Conservation (phyloP, 805 yeast genomes). For the Wickerhamiella brachini region DNA sequence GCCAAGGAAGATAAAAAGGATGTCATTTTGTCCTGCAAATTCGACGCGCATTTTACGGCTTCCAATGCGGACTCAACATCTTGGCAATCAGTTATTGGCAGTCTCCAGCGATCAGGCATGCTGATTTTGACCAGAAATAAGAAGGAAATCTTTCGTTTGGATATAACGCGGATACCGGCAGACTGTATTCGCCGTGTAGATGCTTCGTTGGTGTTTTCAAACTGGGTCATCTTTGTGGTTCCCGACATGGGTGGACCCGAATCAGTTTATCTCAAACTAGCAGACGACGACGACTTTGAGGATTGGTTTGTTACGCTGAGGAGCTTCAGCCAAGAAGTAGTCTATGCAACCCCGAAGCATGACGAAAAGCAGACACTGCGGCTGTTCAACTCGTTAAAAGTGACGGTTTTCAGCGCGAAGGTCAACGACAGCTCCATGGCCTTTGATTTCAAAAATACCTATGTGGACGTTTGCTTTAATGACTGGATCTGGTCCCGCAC, state of each 20-base stretch:
- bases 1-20: slow-evolving; percentile 2
- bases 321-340: slow-evolving; percentile 16
- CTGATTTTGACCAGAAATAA: slow-evolving; percentile 7
- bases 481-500: slow-evolving; percentile 68
- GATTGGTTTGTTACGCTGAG: slow-evolving; percentile 23
- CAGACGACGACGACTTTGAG: slow-evolving; percentile 18
- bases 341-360: slow-evolving; percentile 14
- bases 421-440: background rate
- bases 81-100: slow-evolving; percentile 14
- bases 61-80: slow-evolving; percentile 4
- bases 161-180: slow-evolving; percentile 6
- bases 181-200: slow-evolving; percentile 11
- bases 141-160: slow-evolving; percentile 6
- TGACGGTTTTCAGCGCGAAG: slow-evolving; percentile 2
- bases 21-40: slow-evolving; percentile 12
- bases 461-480: slow-evolving; percentile 64
- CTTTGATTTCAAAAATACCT: slow-evolving; percentile 24
- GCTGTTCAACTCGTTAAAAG: slow-evolving; percentile 3
- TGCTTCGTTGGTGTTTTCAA: slow-evolving; percentile 11
- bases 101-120: slow-evolving; percentile 12
- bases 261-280: slow-evolving; percentile 16
- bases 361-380: slow-evolving; percentile 12
- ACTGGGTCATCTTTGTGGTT: slow-evolving; percentile 11
- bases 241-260: slow-evolving; percentile 17
- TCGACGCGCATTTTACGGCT: slow-evolving; percentile 13